phyloP scores from a whole-genome alignment of 352 stramenopile species.

The Globisporangium polare region DNA sequence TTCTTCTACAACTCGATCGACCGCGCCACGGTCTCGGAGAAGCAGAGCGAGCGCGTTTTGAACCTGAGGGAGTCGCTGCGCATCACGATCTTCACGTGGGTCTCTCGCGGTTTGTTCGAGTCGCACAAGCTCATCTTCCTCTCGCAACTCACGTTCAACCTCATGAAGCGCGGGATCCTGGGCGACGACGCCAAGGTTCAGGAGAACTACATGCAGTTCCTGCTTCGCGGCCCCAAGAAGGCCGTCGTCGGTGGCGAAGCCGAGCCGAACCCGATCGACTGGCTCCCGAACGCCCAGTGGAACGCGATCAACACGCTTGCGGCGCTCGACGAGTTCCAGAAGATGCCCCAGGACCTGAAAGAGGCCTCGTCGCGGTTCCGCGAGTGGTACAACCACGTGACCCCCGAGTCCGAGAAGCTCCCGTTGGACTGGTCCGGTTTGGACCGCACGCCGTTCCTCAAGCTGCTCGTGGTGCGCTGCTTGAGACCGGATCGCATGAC shows the following conservation, averaged over 20 bases:
- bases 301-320: constrained; percentile 87
- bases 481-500: constrained; percentile 94
- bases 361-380: constrained; percentile 94
- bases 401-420: constrained; percentile 95
- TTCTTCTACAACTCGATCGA: constrained; percentile 97
- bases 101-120: constrained; percentile 94
- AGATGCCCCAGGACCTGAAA: constrained; percentile 95
- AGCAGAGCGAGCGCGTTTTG: constrained; percentile 88
- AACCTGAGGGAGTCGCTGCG: constrained; percentile 93
- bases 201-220: constrained; percentile 96
- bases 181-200: constrained; percentile 92
- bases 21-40: constrained; percentile 80
- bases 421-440: constrained; percentile 95
- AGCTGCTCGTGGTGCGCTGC: constrained; percentile 94
- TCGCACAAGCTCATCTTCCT: constrained; percentile 97
- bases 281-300: constrained; percentile 93
- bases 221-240: constrained; percentile 89
- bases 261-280: constrained; percentile 81
- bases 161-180: constrained; percentile 96
- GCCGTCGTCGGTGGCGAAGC: constrained; percentile 32
- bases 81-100: constrained; percentile 97
- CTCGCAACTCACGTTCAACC: constrained; percentile 95
- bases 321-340: constrained; percentile 95
- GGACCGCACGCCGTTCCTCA: constrained; percentile 95
- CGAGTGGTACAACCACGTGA: constrained; percentile 98